Evolutionary conservation across 192 early-diverging fungal genomes (phyloP).

Genomic region (Jimgerdemannia lactiflua): DNA sequence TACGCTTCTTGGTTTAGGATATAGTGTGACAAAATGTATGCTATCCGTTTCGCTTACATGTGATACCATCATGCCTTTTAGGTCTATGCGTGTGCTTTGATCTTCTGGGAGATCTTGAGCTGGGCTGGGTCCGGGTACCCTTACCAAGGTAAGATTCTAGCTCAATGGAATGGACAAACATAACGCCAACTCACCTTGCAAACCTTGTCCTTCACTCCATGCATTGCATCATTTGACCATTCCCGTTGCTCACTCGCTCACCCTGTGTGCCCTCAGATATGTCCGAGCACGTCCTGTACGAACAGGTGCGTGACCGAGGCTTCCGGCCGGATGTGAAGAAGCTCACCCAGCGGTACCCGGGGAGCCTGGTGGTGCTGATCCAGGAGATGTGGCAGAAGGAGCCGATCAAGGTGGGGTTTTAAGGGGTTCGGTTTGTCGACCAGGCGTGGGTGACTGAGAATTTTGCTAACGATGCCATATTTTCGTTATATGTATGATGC

Average conservation of each 20-base stretch:
- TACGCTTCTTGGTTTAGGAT: neutral
- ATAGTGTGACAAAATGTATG: neutral
- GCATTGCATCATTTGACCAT: neutral
- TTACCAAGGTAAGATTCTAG: conserved; percentile 55
- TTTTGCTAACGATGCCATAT: no score
- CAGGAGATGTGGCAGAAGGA: conserved; percentile 74
- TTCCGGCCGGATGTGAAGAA: conserved; percentile 56
- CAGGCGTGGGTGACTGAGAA: no score
- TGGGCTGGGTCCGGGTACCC: conserved; percentile 72
- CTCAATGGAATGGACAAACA: conserved; percentile 22
- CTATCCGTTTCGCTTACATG: neutral
- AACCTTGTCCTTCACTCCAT: no score
- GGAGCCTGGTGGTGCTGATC: conserved; percentile 55
- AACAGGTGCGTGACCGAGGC: conserved; percentile 53
- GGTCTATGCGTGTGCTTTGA: conserved; percentile 70
- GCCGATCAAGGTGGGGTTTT: conserved; percentile 35
- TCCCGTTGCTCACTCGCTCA: neutral
- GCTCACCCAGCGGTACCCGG: conserved; percentile 52
- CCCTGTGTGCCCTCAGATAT: conserved; percentile 7
- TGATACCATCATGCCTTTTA: neutral
- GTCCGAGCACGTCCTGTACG: conserved; percentile 20
- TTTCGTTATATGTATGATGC: no score
- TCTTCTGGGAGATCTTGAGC: conserved; percentile 78
- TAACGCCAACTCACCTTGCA: neutral
- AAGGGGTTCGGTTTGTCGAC: no score